Conservation (phyloP, 139 green algal genomes). For the Pleodorina starrii region DNA sequence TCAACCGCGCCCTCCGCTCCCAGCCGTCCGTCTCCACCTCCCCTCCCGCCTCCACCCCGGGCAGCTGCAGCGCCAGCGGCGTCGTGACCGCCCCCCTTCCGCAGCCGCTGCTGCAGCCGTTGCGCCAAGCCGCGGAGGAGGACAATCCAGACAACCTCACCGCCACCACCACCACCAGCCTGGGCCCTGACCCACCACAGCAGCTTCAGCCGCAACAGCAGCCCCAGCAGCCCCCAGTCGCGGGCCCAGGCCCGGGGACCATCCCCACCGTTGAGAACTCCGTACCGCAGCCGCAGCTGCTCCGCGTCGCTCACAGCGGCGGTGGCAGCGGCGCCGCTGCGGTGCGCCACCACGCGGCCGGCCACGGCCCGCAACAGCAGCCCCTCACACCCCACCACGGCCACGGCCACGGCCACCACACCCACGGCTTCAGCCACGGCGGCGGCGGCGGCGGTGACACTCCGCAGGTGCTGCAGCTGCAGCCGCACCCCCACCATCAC, state of each 20-base stretch:
- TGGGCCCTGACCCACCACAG: neutral
- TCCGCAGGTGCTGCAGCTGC: neutral
- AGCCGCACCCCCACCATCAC: neutral
- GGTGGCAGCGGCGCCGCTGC: neutral
- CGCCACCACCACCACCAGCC: neutral
- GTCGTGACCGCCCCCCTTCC: neutral
- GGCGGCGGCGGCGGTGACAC: too few relatives aligned
- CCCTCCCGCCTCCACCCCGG: neutral
- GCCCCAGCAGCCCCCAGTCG: neutral
- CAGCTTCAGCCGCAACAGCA: neutral
- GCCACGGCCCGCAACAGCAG: too few relatives aligned
- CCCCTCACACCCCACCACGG: neutral
- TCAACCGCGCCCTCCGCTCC: neutral
- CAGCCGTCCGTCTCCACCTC: slow-evolving; percentile 2
- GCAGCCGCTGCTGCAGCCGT: neutral
- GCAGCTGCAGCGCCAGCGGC: neutral
- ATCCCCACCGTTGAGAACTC: too few relatives aligned
- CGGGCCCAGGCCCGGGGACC: neutral
- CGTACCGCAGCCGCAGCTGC: too few relatives aligned
- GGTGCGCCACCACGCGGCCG: neutral
- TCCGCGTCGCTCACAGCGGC: too few relatives aligned
- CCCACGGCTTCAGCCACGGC: neutral
- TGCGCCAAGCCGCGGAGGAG: neutral
- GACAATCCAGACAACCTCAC: too few relatives aligned
- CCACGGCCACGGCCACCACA: neutral